Evolutionary conservation across 495 filamentous ascomycete species (phyloP).

Genomic region (Lophiotrema nucula): DNA sequence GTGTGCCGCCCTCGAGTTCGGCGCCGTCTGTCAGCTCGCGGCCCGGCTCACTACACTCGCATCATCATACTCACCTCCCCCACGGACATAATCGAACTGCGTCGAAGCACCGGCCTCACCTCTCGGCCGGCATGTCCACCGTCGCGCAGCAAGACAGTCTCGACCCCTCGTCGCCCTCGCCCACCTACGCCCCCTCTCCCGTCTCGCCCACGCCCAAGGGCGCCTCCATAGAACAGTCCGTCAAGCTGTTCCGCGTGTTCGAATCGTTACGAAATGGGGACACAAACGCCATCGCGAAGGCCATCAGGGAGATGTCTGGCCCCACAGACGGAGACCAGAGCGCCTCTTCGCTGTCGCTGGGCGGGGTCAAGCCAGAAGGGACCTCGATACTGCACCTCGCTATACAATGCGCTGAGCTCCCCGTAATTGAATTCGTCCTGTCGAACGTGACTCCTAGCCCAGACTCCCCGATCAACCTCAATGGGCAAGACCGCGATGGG

Average conservation of each 20-base stretch:
- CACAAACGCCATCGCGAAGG: conserved; percentile 83
- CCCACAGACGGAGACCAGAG: conserved; percentile 50
- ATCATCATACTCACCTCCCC: conserved; percentile 8
- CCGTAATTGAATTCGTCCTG: conserved; percentile 94
- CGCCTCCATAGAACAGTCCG: conserved; percentile 84
- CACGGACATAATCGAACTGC: conserved; percentile 14
- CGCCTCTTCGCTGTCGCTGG: conserved; percentile 51
- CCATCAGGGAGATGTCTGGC: conserved; percentile 64
- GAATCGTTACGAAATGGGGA: conserved; percentile 89
- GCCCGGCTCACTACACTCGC: conserved; percentile 3
- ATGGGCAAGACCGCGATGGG: conserved; percentile 85
- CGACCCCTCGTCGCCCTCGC: conserved; percentile 26
- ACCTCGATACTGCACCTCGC: conserved; percentile 89
- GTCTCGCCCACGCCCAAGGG: conserved; percentile 41
- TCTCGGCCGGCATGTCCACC: conserved; percentile 43
- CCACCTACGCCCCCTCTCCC: conserved; percentile 19
- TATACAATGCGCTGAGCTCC: conserved; percentile 92
- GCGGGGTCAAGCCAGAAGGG: conserved; percentile 59
- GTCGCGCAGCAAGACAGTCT: conserved; percentile 18
- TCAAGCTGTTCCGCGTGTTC: conserved; percentile 89
- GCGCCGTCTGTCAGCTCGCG: conserved; percentile 29
- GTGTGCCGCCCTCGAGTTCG: conserved; percentile 8
- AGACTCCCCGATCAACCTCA: conserved; percentile 69
- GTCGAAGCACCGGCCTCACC: conserved; percentile 40
- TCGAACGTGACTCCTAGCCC: conserved; percentile 53